phyloP scores from a whole-genome alignment of 305 asterid species.

The Rubia peregrina region DNA sequence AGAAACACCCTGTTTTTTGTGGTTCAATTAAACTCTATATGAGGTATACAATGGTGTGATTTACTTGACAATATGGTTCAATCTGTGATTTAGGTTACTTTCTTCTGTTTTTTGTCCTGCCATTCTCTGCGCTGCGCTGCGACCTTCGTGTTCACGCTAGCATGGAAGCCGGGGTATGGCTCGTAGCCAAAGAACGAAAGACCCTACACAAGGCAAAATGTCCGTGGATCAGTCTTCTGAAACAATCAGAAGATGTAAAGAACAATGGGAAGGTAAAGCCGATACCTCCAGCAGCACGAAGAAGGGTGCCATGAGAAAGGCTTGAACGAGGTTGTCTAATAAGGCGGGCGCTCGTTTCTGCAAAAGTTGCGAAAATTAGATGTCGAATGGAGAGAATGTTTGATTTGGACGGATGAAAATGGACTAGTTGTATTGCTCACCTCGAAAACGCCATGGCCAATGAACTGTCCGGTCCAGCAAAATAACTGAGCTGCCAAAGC shows the following conservation, averaged over 20 bases:
- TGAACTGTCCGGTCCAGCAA: conserved; percentile 93
- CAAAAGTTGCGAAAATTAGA: conserved; percentile 13
- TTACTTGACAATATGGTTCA: background rate
- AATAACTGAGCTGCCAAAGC: conserved; percentile 70
- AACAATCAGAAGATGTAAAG: background rate
- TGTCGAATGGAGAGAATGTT: background rate
- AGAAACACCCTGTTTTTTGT: background rate
- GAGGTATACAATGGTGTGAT: background rate
- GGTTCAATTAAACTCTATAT: conserved; percentile 1
- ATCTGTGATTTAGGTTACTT: conserved; percentile 27
- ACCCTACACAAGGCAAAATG: conserved; percentile 31
- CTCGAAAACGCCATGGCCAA: conserved; percentile 96
- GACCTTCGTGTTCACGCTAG: conserved; percentile 45
- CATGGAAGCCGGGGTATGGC: conserved; percentile 76
- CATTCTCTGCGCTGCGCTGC: conserved; percentile 58
- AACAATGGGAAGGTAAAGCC: background rate
- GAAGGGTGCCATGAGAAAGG: conserved; percentile 94
- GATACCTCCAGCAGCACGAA: conserved; percentile 87
- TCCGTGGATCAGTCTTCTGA: background rate
- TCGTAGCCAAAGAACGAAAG: conserved; percentile 59
- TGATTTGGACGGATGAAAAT: background rate
- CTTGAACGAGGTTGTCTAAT: conserved; percentile 89
- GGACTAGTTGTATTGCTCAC: conserved; percentile 24
- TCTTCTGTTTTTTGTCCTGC: conserved; percentile 60
- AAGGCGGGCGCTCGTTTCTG: conserved; percentile 98